These are phyloP conservation scores for Scenedesmus sp. DNA, from an alignment of 163 green algal genomes.

Conservation along the genomic window DNA sequence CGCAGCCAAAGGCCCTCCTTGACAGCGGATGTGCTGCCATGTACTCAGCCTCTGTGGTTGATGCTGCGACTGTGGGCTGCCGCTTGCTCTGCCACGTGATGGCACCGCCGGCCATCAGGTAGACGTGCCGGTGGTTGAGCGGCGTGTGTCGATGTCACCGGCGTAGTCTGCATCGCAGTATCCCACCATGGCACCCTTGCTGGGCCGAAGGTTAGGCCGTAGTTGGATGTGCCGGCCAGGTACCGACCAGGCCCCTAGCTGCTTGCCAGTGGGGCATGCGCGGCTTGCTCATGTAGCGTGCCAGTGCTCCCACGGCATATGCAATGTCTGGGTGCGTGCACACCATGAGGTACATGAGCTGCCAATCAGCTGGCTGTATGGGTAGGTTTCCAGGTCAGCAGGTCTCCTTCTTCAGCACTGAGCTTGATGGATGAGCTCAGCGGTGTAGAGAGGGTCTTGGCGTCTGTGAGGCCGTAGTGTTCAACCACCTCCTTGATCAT, in stretches of 20 bases:
- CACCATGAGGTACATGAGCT: constrained; percentile 65
- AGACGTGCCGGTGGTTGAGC: constrained; percentile 64
- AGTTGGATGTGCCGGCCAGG: constrained; percentile 47
- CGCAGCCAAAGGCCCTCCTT: constrained; percentile 66
- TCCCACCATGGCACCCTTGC: neutral
- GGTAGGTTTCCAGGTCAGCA: constrained; percentile 13
- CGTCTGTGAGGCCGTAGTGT: constrained; percentile 53
- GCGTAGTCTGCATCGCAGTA: constrained; percentile 68
- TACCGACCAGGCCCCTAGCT: constrained; percentile 62
- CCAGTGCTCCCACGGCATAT: constrained; percentile 56
- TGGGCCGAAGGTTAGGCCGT: constrained; percentile 49
- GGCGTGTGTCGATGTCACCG: constrained; percentile 51
- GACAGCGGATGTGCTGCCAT: constrained; percentile 60
- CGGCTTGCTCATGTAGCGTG: constrained; percentile 57
- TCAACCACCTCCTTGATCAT: constrained; percentile 23
- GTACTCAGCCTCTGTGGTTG: constrained; percentile 71
- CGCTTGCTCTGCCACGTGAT: constrained; percentile 64
- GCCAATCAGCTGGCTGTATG: constrained; percentile 60
- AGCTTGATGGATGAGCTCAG: constrained; percentile 37
- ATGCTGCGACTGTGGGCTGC: constrained; percentile 65
- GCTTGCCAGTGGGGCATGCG: constrained; percentile 56
- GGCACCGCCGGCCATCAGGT: constrained; percentile 52
- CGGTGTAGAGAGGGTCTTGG: constrained; percentile 17
- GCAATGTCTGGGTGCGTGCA: constrained; percentile 65
- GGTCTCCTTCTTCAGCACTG: constrained; percentile 22